Conservation (phyloP, 164 flowering plant genomes). For the Santalum album region DNA sequence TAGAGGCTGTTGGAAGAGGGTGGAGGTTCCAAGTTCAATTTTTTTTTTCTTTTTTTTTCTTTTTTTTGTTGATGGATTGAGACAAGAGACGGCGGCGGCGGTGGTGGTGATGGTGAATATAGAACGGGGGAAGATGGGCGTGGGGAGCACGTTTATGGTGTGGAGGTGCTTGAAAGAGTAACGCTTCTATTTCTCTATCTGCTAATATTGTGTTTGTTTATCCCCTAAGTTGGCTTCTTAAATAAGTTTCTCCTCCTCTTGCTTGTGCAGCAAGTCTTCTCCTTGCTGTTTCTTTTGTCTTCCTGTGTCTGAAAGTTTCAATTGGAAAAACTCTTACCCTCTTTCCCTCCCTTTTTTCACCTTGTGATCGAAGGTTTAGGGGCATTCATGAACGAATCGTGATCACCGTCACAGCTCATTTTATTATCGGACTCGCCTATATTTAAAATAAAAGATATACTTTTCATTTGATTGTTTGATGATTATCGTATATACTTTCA, state of each 20-base stretch:
- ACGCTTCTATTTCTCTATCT: conserved; percentile 15
- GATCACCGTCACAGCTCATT: too few relatives aligned
- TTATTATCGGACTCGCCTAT: too few relatives aligned
- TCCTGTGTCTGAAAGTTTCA: too few relatives aligned
- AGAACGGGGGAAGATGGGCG: conserved; percentile 20
- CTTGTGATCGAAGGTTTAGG: too few relatives aligned
- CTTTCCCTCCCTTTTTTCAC: not conserved
- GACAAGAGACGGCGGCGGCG: not conserved
- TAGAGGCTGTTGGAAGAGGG: too few relatives aligned
- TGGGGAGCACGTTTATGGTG: conserved; percentile 37
- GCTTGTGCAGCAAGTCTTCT: not conserved
- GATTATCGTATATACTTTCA: too few relatives aligned
- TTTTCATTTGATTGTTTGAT: too few relatives aligned
- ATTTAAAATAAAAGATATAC: too few relatives aligned
- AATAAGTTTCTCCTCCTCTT: not conserved
- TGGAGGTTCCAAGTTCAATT: not conserved
- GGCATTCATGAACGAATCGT: too few relatives aligned
- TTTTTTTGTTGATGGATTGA: not conserved
- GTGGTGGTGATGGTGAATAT: not conserved
- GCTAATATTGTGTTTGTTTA: too few relatives aligned
- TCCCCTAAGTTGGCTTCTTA: not conserved
- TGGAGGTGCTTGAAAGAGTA: conserved; percentile 23
- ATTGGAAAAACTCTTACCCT: too few relatives aligned
- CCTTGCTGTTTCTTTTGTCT: not conserved
- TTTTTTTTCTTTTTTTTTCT: not conserved